These are phyloP conservation scores for Pichia sp. DNA, from an alignment of 1,139 yeast species.

Conservation along the genomic window DNA sequence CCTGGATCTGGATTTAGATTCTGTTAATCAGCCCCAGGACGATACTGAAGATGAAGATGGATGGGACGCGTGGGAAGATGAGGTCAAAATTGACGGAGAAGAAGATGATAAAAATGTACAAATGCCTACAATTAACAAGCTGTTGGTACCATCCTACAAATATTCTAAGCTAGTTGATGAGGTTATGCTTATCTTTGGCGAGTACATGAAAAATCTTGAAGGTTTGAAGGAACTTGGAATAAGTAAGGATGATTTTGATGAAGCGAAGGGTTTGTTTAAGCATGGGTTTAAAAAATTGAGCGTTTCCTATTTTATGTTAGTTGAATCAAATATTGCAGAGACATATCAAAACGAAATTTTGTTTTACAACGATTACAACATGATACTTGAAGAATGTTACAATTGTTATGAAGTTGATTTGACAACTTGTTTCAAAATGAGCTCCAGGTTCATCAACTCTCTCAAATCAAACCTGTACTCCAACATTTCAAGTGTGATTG, in stretches of 20 bases:
- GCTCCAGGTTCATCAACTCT: slow-evolving; percentile 17
- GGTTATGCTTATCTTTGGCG: slow-evolving; percentile 16
- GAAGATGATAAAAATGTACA: background rate
- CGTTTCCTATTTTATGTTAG: slow-evolving; percentile 25
- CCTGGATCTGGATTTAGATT: slow-evolving; percentile 16
- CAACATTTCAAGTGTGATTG: slow-evolving; percentile 14
- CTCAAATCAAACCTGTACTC: slow-evolving; percentile 11
- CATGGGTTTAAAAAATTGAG: slow-evolving; percentile 26
- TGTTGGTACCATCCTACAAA: slow-evolving; percentile 12
- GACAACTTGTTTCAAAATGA: slow-evolving; percentile 22
- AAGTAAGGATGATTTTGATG: slow-evolving; percentile 14
- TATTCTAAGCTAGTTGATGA: slow-evolving; percentile 17
- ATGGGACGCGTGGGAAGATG: slow-evolving; percentile 30
- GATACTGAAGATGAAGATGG: slow-evolving; percentile 22
- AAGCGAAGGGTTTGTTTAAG: slow-evolving; percentile 23
- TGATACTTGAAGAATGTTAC: slow-evolving; percentile 23
- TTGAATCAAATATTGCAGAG: slow-evolving; percentile 15
- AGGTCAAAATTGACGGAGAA: slow-evolving; percentile 18
- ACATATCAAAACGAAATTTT: slow-evolving; percentile 25
- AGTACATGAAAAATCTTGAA: slow-evolving; percentile 19
- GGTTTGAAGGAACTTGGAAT: slow-evolving; percentile 11
- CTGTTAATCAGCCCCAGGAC: background rate
- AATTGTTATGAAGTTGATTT: slow-evolving; percentile 20
- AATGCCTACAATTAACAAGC: background rate
- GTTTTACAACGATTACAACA: slow-evolving; percentile 31